Evolutionary conservation across 305 asterid species (phyloP).

Genomic region (Plantago coronopus): DNA sequence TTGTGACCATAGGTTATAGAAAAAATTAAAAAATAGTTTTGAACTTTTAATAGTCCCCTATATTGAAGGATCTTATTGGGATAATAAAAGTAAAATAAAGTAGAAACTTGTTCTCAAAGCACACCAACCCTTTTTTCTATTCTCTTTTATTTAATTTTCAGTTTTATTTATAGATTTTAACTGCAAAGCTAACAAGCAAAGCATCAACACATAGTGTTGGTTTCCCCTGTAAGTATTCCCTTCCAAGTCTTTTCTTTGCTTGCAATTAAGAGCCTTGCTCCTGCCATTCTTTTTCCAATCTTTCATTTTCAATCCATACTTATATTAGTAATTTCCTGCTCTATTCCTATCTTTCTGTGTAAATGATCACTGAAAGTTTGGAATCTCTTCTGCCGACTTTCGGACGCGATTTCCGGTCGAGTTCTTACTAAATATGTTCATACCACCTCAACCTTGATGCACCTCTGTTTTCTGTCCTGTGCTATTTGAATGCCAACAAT

Average conservation of each 20-base stretch:
- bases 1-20: slow-evolving; percentile 30
- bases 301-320: slow-evolving; percentile 20
- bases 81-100: slow-evolving; percentile 34
- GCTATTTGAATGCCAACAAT: slow-evolving; percentile 21
- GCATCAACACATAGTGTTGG: slow-evolving; percentile 56
- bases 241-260: slow-evolving; percentile 65
- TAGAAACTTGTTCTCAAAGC: slow-evolving; percentile 57
- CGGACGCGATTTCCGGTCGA: slow-evolving; percentile 33
- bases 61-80: slow-evolving; percentile 33
- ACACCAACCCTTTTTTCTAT: slow-evolving; percentile 23
- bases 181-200: slow-evolving; percentile 68
- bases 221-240: slow-evolving; percentile 58
- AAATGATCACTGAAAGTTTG: slow-evolving; percentile 45
- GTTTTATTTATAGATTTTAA: slow-evolving; percentile 19
- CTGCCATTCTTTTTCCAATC: slow-evolving; percentile 29
- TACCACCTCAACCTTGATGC: slow-evolving; percentile 10
- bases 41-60: slow-evolving; percentile 12
- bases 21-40: slow-evolving; percentile 14
- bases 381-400: slow-evolving; percentile 47
- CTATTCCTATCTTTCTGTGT: slow-evolving; percentile 33
- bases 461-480: slow-evolving; percentile 24
- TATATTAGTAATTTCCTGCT: background rate
- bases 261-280: slow-evolving; percentile 48
- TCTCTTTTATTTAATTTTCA: slow-evolving; percentile 20
- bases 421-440: slow-evolving; percentile 23